Conservation (phyloP, 805 yeast genomes). For the Wickerhamiella domercqiae region DNA sequence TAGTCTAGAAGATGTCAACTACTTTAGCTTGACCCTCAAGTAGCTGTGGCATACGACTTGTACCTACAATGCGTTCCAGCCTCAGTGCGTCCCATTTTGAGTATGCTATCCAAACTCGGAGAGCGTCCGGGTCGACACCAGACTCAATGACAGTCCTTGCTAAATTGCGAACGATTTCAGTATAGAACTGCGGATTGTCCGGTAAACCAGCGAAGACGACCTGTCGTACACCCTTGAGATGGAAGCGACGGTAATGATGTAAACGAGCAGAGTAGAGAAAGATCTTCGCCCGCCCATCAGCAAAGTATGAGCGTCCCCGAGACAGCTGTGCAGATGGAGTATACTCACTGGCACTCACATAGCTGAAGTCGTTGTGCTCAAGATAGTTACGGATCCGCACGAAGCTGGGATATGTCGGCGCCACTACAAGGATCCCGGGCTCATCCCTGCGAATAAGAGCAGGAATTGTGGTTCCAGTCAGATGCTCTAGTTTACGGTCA, state of each 20-base stretch:
- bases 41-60: slow-evolving; percentile 50
- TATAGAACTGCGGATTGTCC: slow-evolving; percentile 66
- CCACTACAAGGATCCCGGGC: slow-evolving; percentile 64
- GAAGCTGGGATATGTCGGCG: slow-evolving; percentile 80
- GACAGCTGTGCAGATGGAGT: slow-evolving; percentile 56
- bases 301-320: slow-evolving; percentile 55
- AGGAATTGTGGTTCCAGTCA: slow-evolving; percentile 60
- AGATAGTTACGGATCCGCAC: slow-evolving; percentile 60
- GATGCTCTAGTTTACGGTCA: slow-evolving; percentile 66
- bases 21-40: slow-evolving; percentile 57
- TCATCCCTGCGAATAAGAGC: slow-evolving; percentile 44
- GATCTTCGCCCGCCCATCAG: slow-evolving; percentile 44
- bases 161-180: slow-evolving; percentile 49
- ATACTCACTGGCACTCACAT: slow-evolving; percentile 72
- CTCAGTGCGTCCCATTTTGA: slow-evolving; percentile 67
- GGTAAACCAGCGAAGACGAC: slow-evolving; percentile 76
- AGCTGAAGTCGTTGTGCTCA: slow-evolving; percentile 42
- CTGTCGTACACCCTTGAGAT: slow-evolving; percentile 69
- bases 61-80: slow-evolving; percentile 75
- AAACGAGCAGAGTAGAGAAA: slow-evolving; percentile 86
- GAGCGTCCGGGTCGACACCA: slow-evolving; percentile 39
- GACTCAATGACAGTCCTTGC: slow-evolving; percentile 40
- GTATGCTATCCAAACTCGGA: slow-evolving; percentile 42
- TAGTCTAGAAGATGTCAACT: slow-evolving; percentile 43
- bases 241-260: slow-evolving; percentile 80